phyloP scores from a whole-genome alignment of 352 stramenopile species.

The Elongisporangium senticosum region DNA sequence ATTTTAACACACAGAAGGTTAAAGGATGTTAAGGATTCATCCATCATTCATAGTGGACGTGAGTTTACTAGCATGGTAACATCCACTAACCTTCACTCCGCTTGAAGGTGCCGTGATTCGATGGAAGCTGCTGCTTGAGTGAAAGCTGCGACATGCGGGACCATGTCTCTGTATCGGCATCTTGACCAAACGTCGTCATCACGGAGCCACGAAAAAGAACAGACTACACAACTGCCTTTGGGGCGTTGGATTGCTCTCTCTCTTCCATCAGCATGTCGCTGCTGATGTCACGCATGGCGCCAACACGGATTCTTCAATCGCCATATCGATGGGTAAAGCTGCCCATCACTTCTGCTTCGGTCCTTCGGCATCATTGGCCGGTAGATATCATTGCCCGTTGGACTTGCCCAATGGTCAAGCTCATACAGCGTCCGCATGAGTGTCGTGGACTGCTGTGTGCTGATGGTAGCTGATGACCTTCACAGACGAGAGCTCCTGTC shows the following conservation, averaged over 20 bases:
- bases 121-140: not conserved
- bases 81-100: not conserved
- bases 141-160: not conserved
- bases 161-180: not conserved
- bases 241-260: too few species aligned
- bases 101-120: not conserved
- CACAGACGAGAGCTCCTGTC: slow-evolving; percentile 11
- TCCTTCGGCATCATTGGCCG: not conserved
- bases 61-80: not conserved
- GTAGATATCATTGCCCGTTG: not conserved
- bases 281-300: not conserved
- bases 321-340: not conserved
- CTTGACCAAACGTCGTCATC: not conserved
- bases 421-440: not conserved
- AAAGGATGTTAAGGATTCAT: too few species aligned
- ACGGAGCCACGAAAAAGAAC: not conserved
- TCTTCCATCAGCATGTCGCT: not conserved
- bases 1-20: not conserved
- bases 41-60: not conserved
- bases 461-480: slow-evolving; percentile 16
- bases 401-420: not conserved
- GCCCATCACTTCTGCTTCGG: not conserved
- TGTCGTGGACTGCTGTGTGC: not conserved
- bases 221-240: not conserved
- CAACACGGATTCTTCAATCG: not conserved